These are phyloP conservation scores for Cucumis cinereus DNA, from an alignment of 306 rosid species.

Conservation along the genomic window DNA sequence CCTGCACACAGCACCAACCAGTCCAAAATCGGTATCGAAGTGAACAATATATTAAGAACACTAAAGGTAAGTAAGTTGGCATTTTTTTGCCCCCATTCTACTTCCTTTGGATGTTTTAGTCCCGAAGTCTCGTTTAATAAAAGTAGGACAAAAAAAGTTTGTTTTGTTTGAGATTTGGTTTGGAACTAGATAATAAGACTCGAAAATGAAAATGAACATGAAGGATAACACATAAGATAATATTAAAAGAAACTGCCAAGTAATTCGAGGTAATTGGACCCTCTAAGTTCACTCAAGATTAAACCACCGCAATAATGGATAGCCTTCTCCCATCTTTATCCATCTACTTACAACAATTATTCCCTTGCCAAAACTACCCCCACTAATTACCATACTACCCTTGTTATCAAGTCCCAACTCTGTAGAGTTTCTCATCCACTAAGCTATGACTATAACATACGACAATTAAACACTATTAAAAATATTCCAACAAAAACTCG, in stretches of 20 bases:
- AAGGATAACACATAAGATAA: no score
- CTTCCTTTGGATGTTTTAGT: neutral
- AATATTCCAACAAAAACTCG: neutral
- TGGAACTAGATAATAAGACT: neutral
- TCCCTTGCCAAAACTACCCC: no score
- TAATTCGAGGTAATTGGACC: neutral
- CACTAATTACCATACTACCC: neutral
- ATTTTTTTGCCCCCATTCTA: neutral
- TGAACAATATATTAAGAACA: neutral
- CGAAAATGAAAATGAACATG: neutral
- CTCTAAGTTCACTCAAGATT: neutral
- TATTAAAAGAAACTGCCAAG: no score
- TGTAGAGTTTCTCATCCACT: neutral
- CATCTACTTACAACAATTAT: no score
- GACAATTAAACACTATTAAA: neutral
- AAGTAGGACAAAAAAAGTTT: neutral
- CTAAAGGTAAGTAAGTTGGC: neutral
- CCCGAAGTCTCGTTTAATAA: neutral
- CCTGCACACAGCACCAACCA: constrained; percentile 30
- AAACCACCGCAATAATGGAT: neutral
- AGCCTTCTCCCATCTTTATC: no score
- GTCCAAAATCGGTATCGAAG: neutral
- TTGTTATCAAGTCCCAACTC: neutral
- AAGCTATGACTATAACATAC: neutral
- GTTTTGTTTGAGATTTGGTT: neutral